Base-by-base conservation (phyloP, 2,329 filamentous ascomycete species). In the Herpotrichia juniperi region DNA sequence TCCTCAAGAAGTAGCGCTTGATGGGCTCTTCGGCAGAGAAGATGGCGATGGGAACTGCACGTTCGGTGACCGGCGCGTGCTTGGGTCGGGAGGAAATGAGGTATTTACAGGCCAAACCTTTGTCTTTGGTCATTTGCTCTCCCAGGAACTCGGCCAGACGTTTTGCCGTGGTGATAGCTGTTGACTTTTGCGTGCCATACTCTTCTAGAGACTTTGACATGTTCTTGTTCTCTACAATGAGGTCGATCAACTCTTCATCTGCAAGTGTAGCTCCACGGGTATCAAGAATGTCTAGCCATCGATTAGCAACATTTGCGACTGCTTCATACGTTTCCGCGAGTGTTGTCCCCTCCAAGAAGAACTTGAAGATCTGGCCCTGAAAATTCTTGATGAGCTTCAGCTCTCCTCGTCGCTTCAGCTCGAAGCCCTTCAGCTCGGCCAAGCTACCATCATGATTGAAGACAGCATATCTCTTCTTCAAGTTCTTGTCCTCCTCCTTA, bases 361-460 rank as follows among this genome's bases (percentile, higher is more conserved):
- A 97, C 71, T 96, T 97, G 87, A 99, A 99, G 61, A 99, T 96
- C 68, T 99, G 94, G 54, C 94, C 91, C 74, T 99, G 94, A 74
- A 99, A 99, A 70, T 97, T 99, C 77, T 99, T 99, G 83, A 99
- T 99, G 63, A 99, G 87, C 78, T 99, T 99, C 63, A 99, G 79
- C 77, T 99, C 94, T 80, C 94, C 94, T 84, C 94, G 85, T 71
- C 94, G 88, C 80, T 99, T 99, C 60, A 99, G 87, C 68, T 99
- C 94, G 68, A 99, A 99, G 5, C 94, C 94, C 70, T 99, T 99
- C 68, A 99, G 75, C 71, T 99, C 94, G 12, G 94, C 94, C 46
- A 99, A 81, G 73, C 88, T 96, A 32, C 96, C 94, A 66, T 99
- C 94, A 56, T 97, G 90, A 67, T 99, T 99, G 83, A 99, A 99